Conservation (phyloP, 768 basidiomycete species). For the Auricularia sp. region DNA sequence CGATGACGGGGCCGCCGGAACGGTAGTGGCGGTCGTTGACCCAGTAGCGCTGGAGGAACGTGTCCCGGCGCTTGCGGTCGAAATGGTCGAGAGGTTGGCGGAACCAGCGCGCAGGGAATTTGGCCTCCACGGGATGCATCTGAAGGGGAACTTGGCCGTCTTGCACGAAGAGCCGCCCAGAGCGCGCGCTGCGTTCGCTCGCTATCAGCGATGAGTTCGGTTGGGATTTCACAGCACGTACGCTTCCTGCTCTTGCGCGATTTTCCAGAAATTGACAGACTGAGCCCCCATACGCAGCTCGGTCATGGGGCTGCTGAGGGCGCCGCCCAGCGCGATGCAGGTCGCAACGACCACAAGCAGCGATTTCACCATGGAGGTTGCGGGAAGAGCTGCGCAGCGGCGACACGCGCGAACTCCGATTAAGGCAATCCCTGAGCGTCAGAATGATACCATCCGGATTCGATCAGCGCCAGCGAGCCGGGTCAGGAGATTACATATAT, state of each 20-base stretch:
- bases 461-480: too few species aligned
- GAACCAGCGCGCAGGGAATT: slow-evolving; percentile 42
- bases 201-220: neutral
- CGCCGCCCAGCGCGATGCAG: slow-evolving; percentile 73
- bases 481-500: too few species aligned
- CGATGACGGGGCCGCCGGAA: slow-evolving; percentile 70
- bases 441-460: too few species aligned
- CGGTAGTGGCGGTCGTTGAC: slow-evolving; percentile 74
- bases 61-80: slow-evolving; percentile 38
- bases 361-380: neutral
- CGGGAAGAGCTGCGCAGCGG: neutral
- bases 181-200: neutral
- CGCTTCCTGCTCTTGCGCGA: neutral
- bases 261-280: neutral
- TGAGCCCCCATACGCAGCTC: neutral
- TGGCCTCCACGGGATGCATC: neutral
- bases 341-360: slow-evolving; percentile 1
- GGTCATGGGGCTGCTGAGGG: neutral
- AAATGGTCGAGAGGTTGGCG: slow-evolving; percentile 83
- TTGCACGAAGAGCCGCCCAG: neutral
- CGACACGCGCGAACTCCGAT: too few species aligned
- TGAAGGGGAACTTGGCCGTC: neutral
- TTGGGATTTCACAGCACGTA: neutral
- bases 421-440: too few species aligned
- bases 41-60: slow-evolving; percentile 89